phyloP scores from a whole-genome alignment of 495 filamentous ascomycete species.

The Tuber aestivum region DNA sequence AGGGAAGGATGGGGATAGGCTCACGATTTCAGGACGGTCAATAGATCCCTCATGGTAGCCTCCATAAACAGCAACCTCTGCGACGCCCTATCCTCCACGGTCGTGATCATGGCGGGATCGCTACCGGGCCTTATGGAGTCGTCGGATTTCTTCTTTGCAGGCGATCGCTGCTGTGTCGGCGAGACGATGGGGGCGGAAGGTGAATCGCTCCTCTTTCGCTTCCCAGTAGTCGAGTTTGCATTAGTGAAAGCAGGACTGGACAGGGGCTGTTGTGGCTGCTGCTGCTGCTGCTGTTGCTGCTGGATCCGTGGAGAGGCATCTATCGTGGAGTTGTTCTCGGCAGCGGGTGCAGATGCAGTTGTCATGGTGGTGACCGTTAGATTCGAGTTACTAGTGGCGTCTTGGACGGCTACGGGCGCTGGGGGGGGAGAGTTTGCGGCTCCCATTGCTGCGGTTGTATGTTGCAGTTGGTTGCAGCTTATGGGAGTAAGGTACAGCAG shows the following conservation, averaged over 20 bases:
- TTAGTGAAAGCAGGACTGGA: conserved; percentile 5
- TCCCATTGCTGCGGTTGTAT: conserved; percentile 3
- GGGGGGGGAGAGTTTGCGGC: conserved; percentile 9
- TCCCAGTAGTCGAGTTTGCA: conserved; percentile 26
- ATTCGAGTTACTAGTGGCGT: neutral
- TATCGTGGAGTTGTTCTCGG: conserved; percentile 4
- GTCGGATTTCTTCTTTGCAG: neutral
- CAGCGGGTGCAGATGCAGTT: conserved; percentile 6
- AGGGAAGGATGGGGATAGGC: neutral
- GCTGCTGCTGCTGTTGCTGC: too few relatives aligned
- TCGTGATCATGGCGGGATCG: conserved; percentile 16
- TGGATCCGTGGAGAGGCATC: conserved; percentile 9
- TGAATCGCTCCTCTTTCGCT: conserved; percentile 27
- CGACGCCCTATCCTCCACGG: conserved; percentile 9
- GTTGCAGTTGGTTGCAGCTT: conserved; percentile 6
- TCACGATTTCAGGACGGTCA: conserved; percentile 37
- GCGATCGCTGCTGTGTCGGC: neutral
- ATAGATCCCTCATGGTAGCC: conserved; percentile 31
- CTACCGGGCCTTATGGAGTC: neutral
- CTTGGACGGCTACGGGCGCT: neutral
- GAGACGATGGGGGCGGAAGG: neutral
- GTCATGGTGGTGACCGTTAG: conserved; percentile 6
- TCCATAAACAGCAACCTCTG: conserved; percentile 19
- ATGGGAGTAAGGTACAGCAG: conserved; percentile 1
- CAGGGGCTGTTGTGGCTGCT: conserved; percentile 17